Conservation (phyloP, 176 grass and related monocot genomes). For the Eragrostis nindensis region DNA sequence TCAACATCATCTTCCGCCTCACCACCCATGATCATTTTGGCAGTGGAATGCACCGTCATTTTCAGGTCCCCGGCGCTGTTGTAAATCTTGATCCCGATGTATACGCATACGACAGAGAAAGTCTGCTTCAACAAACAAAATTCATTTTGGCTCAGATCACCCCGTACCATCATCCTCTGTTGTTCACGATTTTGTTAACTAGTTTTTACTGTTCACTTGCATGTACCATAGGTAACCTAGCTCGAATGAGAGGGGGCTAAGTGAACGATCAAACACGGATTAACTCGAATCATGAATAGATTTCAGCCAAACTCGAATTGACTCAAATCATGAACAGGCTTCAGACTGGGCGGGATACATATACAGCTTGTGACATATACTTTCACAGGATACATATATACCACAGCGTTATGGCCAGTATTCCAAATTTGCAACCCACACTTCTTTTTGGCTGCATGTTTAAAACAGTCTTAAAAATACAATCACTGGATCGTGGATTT, state of each 20-base stretch:
- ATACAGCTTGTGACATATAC: background rate
- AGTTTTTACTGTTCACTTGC: too few species aligned
- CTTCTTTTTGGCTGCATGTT: slow-evolving; percentile 10
- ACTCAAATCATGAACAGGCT: too few species aligned
- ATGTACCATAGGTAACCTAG: too few species aligned
- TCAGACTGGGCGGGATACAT: too few species aligned
- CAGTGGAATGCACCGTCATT: background rate
- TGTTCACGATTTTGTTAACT: too few species aligned
- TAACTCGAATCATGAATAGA: background rate
- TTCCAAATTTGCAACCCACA: slow-evolving; percentile 26
- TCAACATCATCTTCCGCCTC: background rate
- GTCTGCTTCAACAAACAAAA: background rate
- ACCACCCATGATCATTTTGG: background rate
- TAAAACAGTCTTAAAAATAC: slow-evolving; percentile 23
- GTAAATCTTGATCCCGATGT: background rate
- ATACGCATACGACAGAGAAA: background rate
- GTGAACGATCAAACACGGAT: too few species aligned
- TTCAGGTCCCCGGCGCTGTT: background rate
- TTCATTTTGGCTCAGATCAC: background rate
- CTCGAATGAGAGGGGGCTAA: too few species aligned
- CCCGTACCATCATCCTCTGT: too few species aligned
- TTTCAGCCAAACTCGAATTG: too few species aligned
- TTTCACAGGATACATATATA: background rate
- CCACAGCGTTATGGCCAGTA: too few species aligned
- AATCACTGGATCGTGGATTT: background rate